Conservation (phyloP, 129 eudicot species). For the Cynara cardunculus region DNA sequence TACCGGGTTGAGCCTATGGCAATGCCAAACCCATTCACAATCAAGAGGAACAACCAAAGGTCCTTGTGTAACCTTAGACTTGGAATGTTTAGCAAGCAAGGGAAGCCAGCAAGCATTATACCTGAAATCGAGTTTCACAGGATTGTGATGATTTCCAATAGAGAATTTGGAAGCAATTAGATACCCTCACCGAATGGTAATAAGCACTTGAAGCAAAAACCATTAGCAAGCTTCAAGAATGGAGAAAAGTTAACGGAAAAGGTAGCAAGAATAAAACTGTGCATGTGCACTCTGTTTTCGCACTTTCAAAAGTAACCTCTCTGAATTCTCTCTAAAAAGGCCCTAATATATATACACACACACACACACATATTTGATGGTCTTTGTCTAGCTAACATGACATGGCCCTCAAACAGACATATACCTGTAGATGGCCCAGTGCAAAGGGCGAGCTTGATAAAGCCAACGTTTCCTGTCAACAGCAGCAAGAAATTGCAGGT, state of each 20-base stretch:
- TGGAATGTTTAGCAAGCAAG: conserved; percentile 66
- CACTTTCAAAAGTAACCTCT: too few species aligned
- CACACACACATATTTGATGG: too few species aligned
- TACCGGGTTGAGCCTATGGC: conserved; percentile 98
- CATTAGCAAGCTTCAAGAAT: too few species aligned
- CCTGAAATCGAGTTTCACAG: conserved; percentile 49
- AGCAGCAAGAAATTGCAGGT: conserved; percentile 70
- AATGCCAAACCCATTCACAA: conserved; percentile 99
- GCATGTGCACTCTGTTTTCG: too few species aligned
- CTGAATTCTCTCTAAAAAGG: too few species aligned
- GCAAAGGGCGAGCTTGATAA: conserved; percentile 54
- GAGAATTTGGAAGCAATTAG: background rate
- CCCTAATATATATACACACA: too few species aligned
- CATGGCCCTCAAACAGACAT: too few species aligned
- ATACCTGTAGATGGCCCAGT: conserved; percentile 74
- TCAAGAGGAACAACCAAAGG: conserved; percentile 96
- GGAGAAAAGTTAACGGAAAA: too few species aligned
- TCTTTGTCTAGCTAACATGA: too few species aligned
- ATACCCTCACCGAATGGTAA: too few species aligned
- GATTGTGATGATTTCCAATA: background rate
- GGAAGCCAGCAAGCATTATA: conserved; percentile 95
- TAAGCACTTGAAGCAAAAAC: too few species aligned
- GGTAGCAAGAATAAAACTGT: too few species aligned
- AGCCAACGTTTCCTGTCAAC: conserved; percentile 84
- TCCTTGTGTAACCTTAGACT: conserved; percentile 49